Evolutionary conservation across 331 rosid genomes (phyloP).

Genomic region (Acacia pycnantha): DNA sequence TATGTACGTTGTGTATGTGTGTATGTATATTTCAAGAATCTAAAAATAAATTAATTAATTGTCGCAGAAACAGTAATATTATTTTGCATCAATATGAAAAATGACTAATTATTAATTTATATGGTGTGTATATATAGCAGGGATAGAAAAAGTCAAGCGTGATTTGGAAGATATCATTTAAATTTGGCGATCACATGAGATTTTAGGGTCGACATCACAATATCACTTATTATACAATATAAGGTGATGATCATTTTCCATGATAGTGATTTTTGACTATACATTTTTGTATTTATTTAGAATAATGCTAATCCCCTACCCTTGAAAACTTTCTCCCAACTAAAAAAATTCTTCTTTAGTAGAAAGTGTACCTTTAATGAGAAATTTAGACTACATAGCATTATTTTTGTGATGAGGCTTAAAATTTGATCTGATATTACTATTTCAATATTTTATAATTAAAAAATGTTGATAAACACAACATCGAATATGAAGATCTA

Average conservation of each 20-base stretch:
- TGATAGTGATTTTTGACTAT: not conserved
- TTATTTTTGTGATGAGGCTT: not conserved
- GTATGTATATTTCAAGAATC: not conserved
- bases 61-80: not conserved
- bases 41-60: not conserved
- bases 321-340: not conserved
- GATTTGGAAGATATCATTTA: slow-evolving; percentile 26
- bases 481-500: too few relatives aligned
- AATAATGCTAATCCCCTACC: not conserved
- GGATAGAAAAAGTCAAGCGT: not conserved
- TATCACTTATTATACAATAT: not conserved
- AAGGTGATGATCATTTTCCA: not conserved
- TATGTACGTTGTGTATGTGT: too few relatives aligned
- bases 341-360: not conserved
- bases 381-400: not conserved
- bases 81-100: not conserved
- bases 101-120: not conserved
- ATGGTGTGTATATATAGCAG: not conserved
- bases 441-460: not conserved
- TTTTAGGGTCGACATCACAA: slow-evolving; percentile 25
- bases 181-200: slow-evolving; percentile 15
- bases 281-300: not conserved
- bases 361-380: not conserved
- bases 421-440: not conserved
- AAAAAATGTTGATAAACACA: not conserved